Evolutionary conservation across 1,139 yeast genomes (phyloP).

Genomic region (Geotrichum siamense): DNA sequence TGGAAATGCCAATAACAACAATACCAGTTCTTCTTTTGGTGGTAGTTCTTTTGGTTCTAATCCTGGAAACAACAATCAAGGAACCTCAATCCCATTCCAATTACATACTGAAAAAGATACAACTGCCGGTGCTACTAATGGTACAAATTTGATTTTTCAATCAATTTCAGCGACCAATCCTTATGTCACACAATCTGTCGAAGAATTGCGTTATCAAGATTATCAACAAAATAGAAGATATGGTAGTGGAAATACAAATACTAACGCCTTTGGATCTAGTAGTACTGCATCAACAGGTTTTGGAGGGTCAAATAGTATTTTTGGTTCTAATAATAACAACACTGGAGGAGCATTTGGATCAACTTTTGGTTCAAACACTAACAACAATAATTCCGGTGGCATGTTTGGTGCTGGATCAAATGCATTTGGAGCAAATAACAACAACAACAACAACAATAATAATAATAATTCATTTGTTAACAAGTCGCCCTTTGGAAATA

Average conservation of each 20-base stretch:
- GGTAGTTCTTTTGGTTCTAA: constrained; percentile 33
- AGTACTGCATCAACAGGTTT: constrained; percentile 5
- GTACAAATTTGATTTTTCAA: constrained; percentile 55
- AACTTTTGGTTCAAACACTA: constrained; percentile 33
- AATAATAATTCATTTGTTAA: too few species aligned
- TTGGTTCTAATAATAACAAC: constrained; percentile 12
- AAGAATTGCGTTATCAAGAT: constrained; percentile 85
- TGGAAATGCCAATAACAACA: constrained; percentile 27
- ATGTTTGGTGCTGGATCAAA: constrained; percentile 1
- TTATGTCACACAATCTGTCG: constrained; percentile 70
- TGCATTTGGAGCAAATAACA: not conserved
- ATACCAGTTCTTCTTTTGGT: constrained; percentile 22
- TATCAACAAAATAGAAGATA: constrained; percentile 66
- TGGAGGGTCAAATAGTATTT: constrained; percentile 6
- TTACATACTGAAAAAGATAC: constrained; percentile 79
- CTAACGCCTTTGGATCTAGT: constrained; percentile 11
- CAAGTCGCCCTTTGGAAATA: constrained; percentile 9
- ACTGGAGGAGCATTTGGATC: constrained; percentile 24
- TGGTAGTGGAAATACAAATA: constrained; percentile 37
- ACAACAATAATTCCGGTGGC: constrained; percentile 38
- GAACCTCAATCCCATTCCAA: constrained; percentile 33
- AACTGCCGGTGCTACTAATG: constrained; percentile 29
- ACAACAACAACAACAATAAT: not conserved
- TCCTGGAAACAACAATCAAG: constrained; percentile 15
- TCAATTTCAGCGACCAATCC: constrained; percentile 86